A percentile compares a stretch with the other conserved stretches of the same genome.
Evolutionary conservation across 1,139 yeast genomes (phyloP).

Genomic region (Kazachstania sp.): DNA sequence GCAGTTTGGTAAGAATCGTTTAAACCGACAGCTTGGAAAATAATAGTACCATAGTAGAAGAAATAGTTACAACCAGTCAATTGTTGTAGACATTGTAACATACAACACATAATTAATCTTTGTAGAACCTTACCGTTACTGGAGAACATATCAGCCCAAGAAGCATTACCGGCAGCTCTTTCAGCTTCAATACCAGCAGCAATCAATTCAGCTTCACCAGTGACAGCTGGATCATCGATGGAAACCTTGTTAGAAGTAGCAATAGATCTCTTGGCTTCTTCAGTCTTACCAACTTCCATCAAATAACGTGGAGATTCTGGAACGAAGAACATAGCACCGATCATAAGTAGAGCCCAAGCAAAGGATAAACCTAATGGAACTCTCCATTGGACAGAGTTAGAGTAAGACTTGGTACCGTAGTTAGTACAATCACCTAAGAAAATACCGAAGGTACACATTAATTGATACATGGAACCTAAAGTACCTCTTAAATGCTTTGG

Average conservation of each 20-base stretch:
- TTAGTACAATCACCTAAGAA: constrained; percentile 14
- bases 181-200: constrained; percentile 9
- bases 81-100: constrained; percentile 11
- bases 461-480: constrained; percentile 10
- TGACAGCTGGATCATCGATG: constrained; percentile 10
- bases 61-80: constrained; percentile 14
- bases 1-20: constrained; percentile 11
- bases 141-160: constrained; percentile 11
- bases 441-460: constrained; percentile 13
- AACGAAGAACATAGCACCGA: constrained; percentile 11
- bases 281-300: constrained; percentile 8
- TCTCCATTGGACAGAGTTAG: constrained; percentile 13
- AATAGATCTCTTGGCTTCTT: constrained; percentile 49
- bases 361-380: constrained; percentile 13
- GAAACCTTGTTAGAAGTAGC: constrained; percentile 48
- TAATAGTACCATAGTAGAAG: constrained; percentile 13
- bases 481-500: constrained; percentile 49
- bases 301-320: constrained; percentile 15
- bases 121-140: constrained; percentile 9
- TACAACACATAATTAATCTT: constrained; percentile 9
- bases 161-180: constrained; percentile 11
- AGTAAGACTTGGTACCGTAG: constrained; percentile 11
- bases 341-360: constrained; percentile 12
- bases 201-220: constrained; percentile 9
- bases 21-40: constrained; percentile 13